Conservation (phyloP, 2,329 filamentous ascomycete species). For the Malbranchea cinnamomea region DNA sequence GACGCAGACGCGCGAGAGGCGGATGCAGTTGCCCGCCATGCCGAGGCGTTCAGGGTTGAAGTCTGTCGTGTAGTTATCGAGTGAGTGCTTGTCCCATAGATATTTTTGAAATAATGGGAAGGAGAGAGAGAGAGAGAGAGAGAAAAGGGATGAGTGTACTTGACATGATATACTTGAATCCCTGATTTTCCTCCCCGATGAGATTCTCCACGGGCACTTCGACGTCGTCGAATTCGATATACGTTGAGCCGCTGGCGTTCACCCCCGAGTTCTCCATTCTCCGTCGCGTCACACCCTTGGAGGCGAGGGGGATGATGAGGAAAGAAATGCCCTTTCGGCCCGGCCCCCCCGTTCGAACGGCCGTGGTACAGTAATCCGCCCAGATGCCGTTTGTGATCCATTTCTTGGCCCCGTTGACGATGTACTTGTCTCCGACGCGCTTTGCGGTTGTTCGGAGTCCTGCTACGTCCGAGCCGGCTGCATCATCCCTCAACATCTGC, state of each 20-base stretch:
- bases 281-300: slow-evolving; percentile 36
- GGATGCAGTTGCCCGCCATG: slow-evolving; percentile 48
- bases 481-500: too few species aligned
- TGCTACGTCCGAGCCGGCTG: slow-evolving; percentile 49
- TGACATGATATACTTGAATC: slow-evolving; percentile 60
- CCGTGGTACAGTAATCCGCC: slow-evolving; percentile 48
- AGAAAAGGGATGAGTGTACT: slow-evolving; percentile 23
- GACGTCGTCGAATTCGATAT: slow-evolving; percentile 60
- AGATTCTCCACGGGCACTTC: slow-evolving; percentile 54
- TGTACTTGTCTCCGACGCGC: slow-evolving; percentile 36
- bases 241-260: slow-evolving; percentile 47
- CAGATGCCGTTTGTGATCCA: slow-evolving; percentile 51
- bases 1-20: slow-evolving; percentile 46
- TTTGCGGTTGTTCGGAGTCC: slow-evolving; percentile 46
- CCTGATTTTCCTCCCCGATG: slow-evolving; percentile 52
- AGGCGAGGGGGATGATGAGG: slow-evolving; percentile 39
- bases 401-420: slow-evolving; percentile 54
- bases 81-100: not conserved
- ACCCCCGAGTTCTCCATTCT: slow-evolving; percentile 50
- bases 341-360: slow-evolving; percentile 42
- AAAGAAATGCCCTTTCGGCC: slow-evolving; percentile 42
- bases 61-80: slow-evolving; percentile 23
- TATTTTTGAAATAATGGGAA: slow-evolving; percentile 30
- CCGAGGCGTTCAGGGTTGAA: slow-evolving; percentile 63
- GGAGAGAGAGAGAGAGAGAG: not conserved